Conservation (phyloP, 2,329 filamentous ascomycete genomes). For the Graphilbum ipis-grandicollis region DNA sequence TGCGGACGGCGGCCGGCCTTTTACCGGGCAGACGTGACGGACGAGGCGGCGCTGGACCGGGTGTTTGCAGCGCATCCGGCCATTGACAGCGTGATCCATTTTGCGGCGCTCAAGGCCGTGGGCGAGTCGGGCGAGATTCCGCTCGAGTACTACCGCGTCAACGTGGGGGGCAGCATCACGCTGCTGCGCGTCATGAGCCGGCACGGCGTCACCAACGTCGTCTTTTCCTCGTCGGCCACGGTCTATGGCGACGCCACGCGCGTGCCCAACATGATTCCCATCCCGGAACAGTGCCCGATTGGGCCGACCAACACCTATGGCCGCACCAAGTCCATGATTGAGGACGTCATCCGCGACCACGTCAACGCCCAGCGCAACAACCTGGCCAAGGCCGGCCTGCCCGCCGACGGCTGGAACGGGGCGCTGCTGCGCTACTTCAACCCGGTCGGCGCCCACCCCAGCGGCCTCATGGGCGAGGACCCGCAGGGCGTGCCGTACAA, state of each 20-base stretch:
- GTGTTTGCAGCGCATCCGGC: conserved; percentile 80
- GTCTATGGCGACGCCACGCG: conserved; percentile 96
- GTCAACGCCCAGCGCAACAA: conserved; percentile 76
- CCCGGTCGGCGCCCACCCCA: conserved; percentile 85
- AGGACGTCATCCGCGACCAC: conserved; percentile 81
- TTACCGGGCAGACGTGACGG: conserved; percentile 73
- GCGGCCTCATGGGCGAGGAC: conserved; percentile 95
- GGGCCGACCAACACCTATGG: conserved; percentile 97
- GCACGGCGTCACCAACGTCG: conserved; percentile 88
- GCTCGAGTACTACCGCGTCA: conserved; percentile 94
- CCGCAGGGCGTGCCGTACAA: conserved; percentile 93
- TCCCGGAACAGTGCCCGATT: conserved; percentile 90
- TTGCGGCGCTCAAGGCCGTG: conserved; percentile 94
- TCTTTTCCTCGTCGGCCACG: conserved; percentile 95
- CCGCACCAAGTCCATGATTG: conserved; percentile 85
- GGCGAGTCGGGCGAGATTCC: conserved; percentile 89
- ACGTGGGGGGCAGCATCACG: conserved; percentile 80
- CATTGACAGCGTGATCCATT: conserved; percentile 97
- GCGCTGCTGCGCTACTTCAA: conserved; percentile 96
- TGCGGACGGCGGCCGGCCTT: conserved; percentile 75
- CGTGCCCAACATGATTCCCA: conserved; percentile 96
- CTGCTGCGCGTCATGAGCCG: conserved; percentile 76
- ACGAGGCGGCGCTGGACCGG: conserved; percentile 66
- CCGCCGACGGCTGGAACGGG: conserved; percentile 72
- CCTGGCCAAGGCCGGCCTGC: conserved; percentile 61